Base-by-base conservation (phyloP, 2,329 filamentous ascomycete genomes). In the Lasiodiplodia theobromae region DNA sequence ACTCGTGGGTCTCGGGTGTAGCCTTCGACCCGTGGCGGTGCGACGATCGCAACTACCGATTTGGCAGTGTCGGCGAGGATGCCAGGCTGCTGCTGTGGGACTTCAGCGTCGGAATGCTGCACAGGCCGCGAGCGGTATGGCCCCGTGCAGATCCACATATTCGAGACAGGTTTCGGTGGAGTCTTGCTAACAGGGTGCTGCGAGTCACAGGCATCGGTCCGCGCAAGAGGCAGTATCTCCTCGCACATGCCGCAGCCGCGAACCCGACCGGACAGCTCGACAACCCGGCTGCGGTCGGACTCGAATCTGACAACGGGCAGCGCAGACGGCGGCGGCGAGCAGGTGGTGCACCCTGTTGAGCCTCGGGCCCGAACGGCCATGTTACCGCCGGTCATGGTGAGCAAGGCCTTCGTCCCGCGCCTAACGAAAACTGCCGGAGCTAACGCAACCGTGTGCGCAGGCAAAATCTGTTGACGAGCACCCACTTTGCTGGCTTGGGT, bases 11-110 rank as follows among this genome's bases (percentile, higher is more conserved):
- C 0, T 94, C 93, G 3, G 89, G 91, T 18, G 93, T 99, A 49
- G 93, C 93, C 3, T 99, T 98, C 78, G 96, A 99, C 78, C 94
- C 94, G 0, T 99, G 96, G 96, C 88, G 94, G 71, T 99, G 96
- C 76, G 96, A 99, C 76, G 93, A 97, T 77, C 89, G 92, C 73
- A 98, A 93, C 74, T 99, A 99, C 80, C 89, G 96, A 1, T 97
- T 99, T 75, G 96, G 96, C 37, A 97, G 93, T 74, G 95, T 99
- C 0, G 96, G 95, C 16, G 95, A 98, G 77, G 96, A 99, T 78
- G 93, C 94, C 74, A 87, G 94, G 68, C 83, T 99, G 21, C 88
- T 97, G 69, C 84, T 99, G 14, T 99, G 96, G 96, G 96, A 99
- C 82, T 99, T 99, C 78, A 97, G 91, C 72, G 93, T 97, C 52